Evolutionary conservation across 2,329 filamentous ascomycete genomes (phyloP).

Genomic region (Pyrenophora tritici-repentis): DNA sequence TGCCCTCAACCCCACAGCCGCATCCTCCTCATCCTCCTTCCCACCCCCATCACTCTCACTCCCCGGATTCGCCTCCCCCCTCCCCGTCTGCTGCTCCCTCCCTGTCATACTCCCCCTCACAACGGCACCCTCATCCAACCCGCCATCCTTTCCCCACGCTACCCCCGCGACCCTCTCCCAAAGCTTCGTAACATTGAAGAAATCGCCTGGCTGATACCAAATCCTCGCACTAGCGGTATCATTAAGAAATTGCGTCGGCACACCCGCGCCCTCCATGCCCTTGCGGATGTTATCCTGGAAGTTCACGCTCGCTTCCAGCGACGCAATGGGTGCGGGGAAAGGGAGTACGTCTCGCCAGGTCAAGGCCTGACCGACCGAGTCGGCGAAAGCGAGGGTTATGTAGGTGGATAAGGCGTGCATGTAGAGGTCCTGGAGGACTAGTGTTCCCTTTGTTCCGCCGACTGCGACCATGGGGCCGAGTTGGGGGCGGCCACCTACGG

Average conservation of each 20-base stretch:
- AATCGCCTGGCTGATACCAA: conserved; percentile 62
- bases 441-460: conserved; percentile 53
- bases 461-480: conserved; percentile 50
- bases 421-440: conserved; percentile 37
- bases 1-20: conserved; percentile 17
- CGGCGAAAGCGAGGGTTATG: conserved; percentile 28
- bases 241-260: conserved; percentile 64
- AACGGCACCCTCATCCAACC: conserved; percentile 34
- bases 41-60: conserved; percentile 9
- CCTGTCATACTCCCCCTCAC: conserved; percentile 36
- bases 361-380: conserved; percentile 6
- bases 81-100: conserved; percentile 32
- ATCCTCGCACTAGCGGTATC: conserved; percentile 66
- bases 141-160: conserved; percentile 35
- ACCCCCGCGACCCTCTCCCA: conserved; percentile 54
- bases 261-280: conserved; percentile 38
- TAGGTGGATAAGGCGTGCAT: conserved; percentile 26
- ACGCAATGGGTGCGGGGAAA: conserved; percentile 27
- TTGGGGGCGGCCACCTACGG: conserved; percentile 50
- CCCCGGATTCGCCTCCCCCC: conserved; percentile 30
- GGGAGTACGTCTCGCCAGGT: conserved; percentile 35
- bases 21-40: conserved; percentile 20
- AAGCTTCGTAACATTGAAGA: conserved; percentile 56
- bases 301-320: conserved; percentile 40
- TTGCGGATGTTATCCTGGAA: conserved; percentile 47